Percentiles rank a stretch among this genome's conserved stretches.
phyloP scores from a whole-genome alignment of 495 filamentous ascomycete genomes.

The Immersiella caudata region DNA sequence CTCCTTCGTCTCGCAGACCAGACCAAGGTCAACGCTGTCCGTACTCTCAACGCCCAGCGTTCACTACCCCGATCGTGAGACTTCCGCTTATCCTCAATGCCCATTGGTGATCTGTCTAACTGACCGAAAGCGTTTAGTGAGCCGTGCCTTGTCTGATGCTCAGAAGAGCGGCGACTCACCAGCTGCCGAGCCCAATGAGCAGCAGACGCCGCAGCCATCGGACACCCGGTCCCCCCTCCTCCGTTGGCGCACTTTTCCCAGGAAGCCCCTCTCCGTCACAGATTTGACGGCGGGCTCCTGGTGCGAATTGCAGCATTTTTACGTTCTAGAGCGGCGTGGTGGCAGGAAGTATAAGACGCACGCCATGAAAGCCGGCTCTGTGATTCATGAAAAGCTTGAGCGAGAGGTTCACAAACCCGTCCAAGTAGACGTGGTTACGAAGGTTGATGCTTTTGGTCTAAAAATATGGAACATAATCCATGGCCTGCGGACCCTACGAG shows the following conservation, averaged over 20 bases:
- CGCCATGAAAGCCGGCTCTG: conserved; percentile 80
- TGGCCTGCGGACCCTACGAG: conserved; percentile 73
- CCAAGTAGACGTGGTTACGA: conserved; percentile 66
- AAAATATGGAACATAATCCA: conserved; percentile 91
- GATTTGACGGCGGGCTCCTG: conserved; percentile 87
- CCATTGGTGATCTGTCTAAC: conserved; percentile 29
- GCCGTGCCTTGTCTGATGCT: conserved; percentile 42
- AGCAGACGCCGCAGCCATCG: neutral
- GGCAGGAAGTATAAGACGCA: conserved; percentile 73
- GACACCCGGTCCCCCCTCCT: conserved; percentile 53
- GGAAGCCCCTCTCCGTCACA: conserved; percentile 83
- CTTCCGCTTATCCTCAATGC: neutral
- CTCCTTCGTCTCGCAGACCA: conserved; percentile 27
- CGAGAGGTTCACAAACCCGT: conserved; percentile 80
- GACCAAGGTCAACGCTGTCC: conserved; percentile 16
- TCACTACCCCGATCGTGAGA: conserved; percentile 54
- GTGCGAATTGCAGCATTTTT: conserved; percentile 96
- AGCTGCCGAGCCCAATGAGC: neutral
- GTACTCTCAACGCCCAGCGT: conserved; percentile 29
- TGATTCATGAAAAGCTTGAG: conserved; percentile 81
- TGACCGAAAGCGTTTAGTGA: conserved; percentile 64
- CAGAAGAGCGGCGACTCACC: conserved; percentile 1
- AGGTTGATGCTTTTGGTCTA: conserved; percentile 82
- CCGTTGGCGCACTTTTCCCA: conserved; percentile 76
- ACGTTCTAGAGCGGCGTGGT: conserved; percentile 67